Percentiles rank a stretch among this genome's conserved stretches.
Evolutionary conservation across 306 rosid genomes (phyloP).

Genomic region (Gillenia trifoliata): DNA sequence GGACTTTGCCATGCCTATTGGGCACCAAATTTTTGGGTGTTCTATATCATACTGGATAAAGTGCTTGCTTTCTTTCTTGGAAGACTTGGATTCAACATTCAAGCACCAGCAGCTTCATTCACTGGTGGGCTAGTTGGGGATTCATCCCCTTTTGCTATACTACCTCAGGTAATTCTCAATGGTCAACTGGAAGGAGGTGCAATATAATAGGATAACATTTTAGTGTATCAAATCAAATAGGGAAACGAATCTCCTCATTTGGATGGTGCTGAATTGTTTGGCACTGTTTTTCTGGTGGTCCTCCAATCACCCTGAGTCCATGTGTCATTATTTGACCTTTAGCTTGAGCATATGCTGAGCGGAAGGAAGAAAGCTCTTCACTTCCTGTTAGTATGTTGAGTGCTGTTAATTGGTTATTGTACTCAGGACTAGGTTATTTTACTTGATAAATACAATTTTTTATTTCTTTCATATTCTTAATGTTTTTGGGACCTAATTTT

Average conservation of each 20-base stretch:
- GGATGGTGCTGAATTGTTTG: not conserved
- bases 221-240: not conserved
- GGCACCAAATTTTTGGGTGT: slow-evolving; percentile 97
- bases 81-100: slow-evolving; percentile 56
- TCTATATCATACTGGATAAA: slow-evolving; percentile 84
- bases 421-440: not conserved
- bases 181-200: slow-evolving; percentile 1
- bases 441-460: not conserved
- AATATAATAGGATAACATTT: not conserved
- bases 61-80: slow-evolving; percentile 62
- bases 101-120: slow-evolving; percentile 67
- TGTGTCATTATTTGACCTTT: not conserved
- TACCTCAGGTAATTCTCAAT: slow-evolving; percentile 59
- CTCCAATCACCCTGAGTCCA: not conserved
- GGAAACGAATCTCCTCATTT: not conserved
- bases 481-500: slow-evolving; percentile 3
- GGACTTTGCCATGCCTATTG: slow-evolving; percentile 96
- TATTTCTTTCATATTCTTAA: not conserved
- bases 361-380: not conserved
- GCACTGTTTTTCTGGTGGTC: not conserved
- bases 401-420: not conserved
- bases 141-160: slow-evolving; percentile 70
- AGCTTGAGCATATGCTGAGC: not conserved
- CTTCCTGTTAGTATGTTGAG: not conserved
- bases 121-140: slow-evolving; percentile 86